A percentile compares a stretch with the other conserved stretches of the same genome.
phyloP scores from a whole-genome alignment of 306 rosid genomes.

The Purshia tridentata region DNA sequence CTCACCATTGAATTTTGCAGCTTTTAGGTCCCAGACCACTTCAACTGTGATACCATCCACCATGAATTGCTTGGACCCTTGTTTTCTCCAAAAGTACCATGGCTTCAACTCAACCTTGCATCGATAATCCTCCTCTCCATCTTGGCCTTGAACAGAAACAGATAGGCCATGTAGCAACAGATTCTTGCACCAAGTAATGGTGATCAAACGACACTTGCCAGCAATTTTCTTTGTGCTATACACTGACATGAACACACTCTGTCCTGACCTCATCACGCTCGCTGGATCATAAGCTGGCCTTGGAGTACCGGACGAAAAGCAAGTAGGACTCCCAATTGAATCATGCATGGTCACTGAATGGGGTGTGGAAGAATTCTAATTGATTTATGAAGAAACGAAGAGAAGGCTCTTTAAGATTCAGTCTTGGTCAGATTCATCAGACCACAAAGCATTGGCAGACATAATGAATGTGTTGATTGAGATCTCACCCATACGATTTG shows the following conservation, averaged over 20 bases:
- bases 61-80: slow-evolving; percentile 68
- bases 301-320: slow-evolving; percentile 54
- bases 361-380: slow-evolving; percentile 1
- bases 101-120: slow-evolving; percentile 92
- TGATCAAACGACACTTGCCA: slow-evolving; percentile 67
- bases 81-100: slow-evolving; percentile 93
- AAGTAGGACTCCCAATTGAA: slow-evolving; percentile 70
- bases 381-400: background rate
- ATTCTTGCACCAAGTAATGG: slow-evolving; percentile 88
- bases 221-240: slow-evolving; percentile 78
- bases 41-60: slow-evolving; percentile 60
- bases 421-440: slow-evolving; percentile 6
- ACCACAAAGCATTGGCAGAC: background rate
- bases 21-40: slow-evolving; percentile 80
- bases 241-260: slow-evolving; percentile 57
- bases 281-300: slow-evolving; percentile 45
- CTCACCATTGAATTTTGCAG: slow-evolving; percentile 71
- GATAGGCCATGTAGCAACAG: slow-evolving; percentile 73
- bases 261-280: slow-evolving; percentile 59
- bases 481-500: slow-evolving; percentile 25
- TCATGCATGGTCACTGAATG: slow-evolving; percentile 56
- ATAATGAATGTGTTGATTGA: background rate
- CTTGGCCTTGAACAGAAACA: slow-evolving; percentile 62
- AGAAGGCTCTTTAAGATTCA: background rate
- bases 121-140: slow-evolving; percentile 42